A percentile compares a stretch with the other conserved stretches of the same genome.
These are phyloP conservation scores for Cladosporium sp. DNA, from an alignment of 2,329 filamentous ascomycete species.

Conservation along the genomic window DNA sequence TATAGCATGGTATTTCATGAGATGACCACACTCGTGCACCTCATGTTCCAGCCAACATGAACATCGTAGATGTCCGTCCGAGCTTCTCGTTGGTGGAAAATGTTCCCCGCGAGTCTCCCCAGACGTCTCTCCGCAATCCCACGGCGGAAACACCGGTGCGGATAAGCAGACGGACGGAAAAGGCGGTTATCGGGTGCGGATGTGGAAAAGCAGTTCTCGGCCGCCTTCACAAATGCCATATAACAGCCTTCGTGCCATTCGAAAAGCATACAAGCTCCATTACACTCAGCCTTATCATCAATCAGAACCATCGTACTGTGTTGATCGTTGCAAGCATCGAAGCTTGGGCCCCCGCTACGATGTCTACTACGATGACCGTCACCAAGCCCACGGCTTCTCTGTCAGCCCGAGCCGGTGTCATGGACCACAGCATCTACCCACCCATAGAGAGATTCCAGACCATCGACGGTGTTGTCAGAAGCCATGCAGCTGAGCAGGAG, in stretches of 20 bases:
- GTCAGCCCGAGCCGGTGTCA: conserved; percentile 7
- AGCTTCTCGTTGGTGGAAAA: conserved; percentile 9
- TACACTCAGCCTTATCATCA: background rate
- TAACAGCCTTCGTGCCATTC: background rate
- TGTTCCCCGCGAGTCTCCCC: background rate
- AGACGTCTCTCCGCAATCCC: background rate
- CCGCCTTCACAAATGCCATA: background rate
- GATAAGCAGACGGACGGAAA: background rate
- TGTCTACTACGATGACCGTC: conserved; percentile 17
- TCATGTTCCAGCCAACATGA: background rate
- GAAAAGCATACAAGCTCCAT: background rate
- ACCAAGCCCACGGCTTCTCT: conserved; percentile 2
- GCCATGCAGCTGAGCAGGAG: conserved; percentile 32
- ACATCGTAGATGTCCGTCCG: background rate
- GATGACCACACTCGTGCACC: background rate
- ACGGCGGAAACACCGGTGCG: background rate
- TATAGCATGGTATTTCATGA: background rate
- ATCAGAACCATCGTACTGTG: background rate
- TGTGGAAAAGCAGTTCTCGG: background rate
- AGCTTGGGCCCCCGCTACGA: background rate
- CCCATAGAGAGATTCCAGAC: conserved; percentile 32
- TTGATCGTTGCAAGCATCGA: background rate
- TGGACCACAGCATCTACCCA: conserved; percentile 25
- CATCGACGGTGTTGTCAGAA: conserved; percentile 36
- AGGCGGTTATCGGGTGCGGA: background rate